Evolutionary conservation across 192 early-diverging fungal genomes (phyloP).

Genomic region (Umbelopsis ramanniana): DNA sequence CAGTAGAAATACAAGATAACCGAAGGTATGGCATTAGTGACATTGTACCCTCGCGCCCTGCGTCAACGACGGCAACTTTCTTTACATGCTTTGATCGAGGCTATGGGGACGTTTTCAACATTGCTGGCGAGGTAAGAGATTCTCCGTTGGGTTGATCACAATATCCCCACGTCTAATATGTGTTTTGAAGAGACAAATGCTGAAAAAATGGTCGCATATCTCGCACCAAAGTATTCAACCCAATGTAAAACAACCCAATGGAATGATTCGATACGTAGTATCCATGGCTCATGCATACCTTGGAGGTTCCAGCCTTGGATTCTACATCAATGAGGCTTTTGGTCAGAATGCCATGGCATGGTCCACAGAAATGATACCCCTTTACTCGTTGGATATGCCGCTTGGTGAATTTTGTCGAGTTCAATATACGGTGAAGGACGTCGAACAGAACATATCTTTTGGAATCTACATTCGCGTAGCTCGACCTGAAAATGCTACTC

Average conservation of each 20-base stretch:
- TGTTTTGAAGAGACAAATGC: conserved; percentile 37
- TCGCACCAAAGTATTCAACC: conserved; percentile 56
- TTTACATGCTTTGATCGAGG: conserved; percentile 26
- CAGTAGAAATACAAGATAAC: background rate
- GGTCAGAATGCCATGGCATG: background rate
- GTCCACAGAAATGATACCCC: conserved; percentile 11
- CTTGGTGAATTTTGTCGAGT: background rate
- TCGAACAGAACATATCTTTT: background rate
- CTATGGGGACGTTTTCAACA: conserved; percentile 11
- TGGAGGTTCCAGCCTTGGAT: background rate
- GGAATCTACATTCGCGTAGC: conserved; percentile 4
- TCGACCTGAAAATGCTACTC: background rate
- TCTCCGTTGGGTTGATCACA: background rate
- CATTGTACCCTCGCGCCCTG: background rate
- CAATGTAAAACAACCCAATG: conserved; percentile 24
- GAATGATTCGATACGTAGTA: background rate
- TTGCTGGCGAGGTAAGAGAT: conserved; percentile 1
- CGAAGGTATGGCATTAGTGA: conserved; percentile 6
- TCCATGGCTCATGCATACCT: background rate
- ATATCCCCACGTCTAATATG: background rate
- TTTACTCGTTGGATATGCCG: conserved; percentile 2
- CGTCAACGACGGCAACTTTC: background rate
- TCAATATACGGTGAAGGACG: conserved; percentile 4
- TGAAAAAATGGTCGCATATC: conserved; percentile 50
- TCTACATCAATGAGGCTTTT: background rate